Percentiles rank a stretch among this genome's conserved stretches.
Evolutionary conservation across 257 asterid genomes (phyloP).

Genomic region (Avicennia marina): DNA sequence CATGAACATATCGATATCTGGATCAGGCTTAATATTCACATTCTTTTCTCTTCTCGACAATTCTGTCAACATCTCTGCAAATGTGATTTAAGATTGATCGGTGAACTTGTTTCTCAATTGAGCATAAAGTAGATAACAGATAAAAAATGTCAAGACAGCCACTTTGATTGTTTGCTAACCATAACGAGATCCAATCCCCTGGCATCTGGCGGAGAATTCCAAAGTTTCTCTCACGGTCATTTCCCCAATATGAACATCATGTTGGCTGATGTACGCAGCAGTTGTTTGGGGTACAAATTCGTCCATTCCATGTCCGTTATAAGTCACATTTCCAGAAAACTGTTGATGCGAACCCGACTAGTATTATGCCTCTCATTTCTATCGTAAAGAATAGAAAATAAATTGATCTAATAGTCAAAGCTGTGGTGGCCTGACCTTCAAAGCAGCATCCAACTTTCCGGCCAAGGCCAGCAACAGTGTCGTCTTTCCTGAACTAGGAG

Average conservation of each 20-base stretch:
- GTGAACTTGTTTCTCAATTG: too few species aligned
- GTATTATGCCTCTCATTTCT: too few species aligned
- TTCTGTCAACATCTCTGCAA: slow-evolving; percentile 42
- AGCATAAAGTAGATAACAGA: too few species aligned
- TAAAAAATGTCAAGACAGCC: not conserved
- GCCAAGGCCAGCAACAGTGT: slow-evolving; percentile 34
- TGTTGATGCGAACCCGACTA: not conserved
- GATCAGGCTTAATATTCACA: slow-evolving; percentile 45
- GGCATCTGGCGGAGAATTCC: slow-evolving; percentile 39
- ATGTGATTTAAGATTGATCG: not conserved
- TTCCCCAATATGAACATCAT: slow-evolving; percentile 44
- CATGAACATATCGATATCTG: slow-evolving; percentile 51
- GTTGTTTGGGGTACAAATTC: slow-evolving; percentile 44
- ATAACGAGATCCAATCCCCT: slow-evolving; percentile 36
- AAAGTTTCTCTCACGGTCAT: slow-evolving; percentile 44
- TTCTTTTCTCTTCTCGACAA: slow-evolving; percentile 40
- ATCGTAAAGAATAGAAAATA: too few species aligned
- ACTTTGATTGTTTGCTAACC: slow-evolving; percentile 15
- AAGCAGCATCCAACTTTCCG: slow-evolving; percentile 24
- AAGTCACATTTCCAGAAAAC: slow-evolving; percentile 38
- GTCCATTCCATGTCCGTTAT: slow-evolving; percentile 39
- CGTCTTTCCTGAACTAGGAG: slow-evolving; percentile 46
- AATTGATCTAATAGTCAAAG: not conserved
- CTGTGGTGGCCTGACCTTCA: slow-evolving; percentile 22
- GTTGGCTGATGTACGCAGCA: slow-evolving; percentile 41